Evolutionary conservation across 148 eudicot species (phyloP), one percentile per base, ranked within the genome.

Genomic region (Silene uniflora): DNA sequence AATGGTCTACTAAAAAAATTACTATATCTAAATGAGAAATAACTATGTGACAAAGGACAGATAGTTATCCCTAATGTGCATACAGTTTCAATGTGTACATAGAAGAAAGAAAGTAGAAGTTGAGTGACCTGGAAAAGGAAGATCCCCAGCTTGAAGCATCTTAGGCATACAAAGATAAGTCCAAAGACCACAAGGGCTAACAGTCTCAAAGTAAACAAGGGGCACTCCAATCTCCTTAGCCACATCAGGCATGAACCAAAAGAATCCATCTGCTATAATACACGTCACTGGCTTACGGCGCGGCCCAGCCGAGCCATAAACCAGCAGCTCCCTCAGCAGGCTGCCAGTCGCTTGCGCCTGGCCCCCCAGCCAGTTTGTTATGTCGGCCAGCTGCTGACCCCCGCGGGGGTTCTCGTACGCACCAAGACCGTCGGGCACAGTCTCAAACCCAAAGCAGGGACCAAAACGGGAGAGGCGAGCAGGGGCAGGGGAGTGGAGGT

Each of bases 111-210:
- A 7, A 7, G 44, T 39, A 7, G 49, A 63, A 3, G 6, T 25
- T 21, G 32, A 59, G 52, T 69, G 11, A 76, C 84, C 84, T 70
- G 65, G 62, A 18, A 82, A 82, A 71, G 85, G 87, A 1, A 86
- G 75, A 7, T 86, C 84, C 18, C 77, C 81, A 42, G 74, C 56
- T 21, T 69, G 75, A 73, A 83, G 54, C 83, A 85, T 78, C 1
- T 67, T 77, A 52, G 87, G 83, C 12, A 85, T 6, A 54, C 84
- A 75, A 69, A 80, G 78, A 56, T 71, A 82, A 44, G 83, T 77
- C 88, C 85, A 85, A 47, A 82, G 79, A 21, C 69, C 75, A 75
- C 82, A 67, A 29, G 85, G 83, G 60, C 88, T 82, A 9, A 80
- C 47, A 0, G 88, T 82, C 7, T 79, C 84, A 61, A 83, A 78